phyloP scores from a whole-genome alignment of 305 asterid species.

The Solanum hybrid region DNA sequence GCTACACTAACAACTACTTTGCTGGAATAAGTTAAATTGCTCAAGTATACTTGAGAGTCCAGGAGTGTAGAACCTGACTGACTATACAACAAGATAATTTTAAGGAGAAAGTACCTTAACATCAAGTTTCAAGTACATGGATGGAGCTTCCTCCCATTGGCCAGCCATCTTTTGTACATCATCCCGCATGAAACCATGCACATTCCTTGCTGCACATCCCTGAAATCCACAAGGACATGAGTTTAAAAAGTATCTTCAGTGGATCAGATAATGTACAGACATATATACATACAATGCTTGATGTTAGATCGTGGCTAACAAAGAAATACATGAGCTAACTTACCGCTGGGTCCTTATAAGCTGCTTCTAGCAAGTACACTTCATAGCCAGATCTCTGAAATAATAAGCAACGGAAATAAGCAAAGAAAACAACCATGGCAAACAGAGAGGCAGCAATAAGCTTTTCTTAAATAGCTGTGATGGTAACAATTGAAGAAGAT shows the following conservation, averaged over 20 bases:
- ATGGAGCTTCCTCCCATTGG: constrained; percentile 90
- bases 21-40: neutral
- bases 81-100: neutral
- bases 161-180: constrained; percentile 76
- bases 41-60: neutral
- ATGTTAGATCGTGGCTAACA: neutral
- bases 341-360: constrained; percentile 92
- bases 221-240: constrained; percentile 25
- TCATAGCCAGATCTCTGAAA: constrained; percentile 95
- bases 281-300: neutral
- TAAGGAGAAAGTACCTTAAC: constrained; percentile 42
- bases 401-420: constrained; percentile 14
- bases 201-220: constrained; percentile 99
- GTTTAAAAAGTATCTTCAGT: neutral
- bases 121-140: constrained; percentile 73
- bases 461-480: neutral
- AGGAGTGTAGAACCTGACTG: neutral
- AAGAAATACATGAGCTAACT: constrained; percentile 20
- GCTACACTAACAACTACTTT: neutral
- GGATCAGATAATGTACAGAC: neutral
- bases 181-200: constrained; percentile 68
- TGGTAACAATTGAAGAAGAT: neutral
- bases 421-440: neutral
- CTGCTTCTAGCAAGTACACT: constrained; percentile 85
- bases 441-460: neutral